phyloP scores from a whole-genome alignment of 768 basidiomycete genomes.

The Clitopilus passeckerianus region DNA sequence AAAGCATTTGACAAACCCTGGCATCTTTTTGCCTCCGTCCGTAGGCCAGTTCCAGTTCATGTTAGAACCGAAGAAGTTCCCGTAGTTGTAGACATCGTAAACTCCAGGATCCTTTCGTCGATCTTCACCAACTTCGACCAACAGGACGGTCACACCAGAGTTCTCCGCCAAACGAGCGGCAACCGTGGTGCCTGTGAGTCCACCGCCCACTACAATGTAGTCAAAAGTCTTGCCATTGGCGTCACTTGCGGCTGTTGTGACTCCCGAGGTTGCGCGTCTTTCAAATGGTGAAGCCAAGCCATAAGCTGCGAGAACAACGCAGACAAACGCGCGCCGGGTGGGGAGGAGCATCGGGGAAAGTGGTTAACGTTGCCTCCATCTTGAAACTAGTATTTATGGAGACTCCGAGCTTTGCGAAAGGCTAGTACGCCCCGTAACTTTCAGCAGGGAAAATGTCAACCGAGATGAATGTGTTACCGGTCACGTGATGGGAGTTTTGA shows the following conservation, averaged over 20 bases:
- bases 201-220: slow-evolving; percentile 42
- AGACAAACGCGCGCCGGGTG: neutral
- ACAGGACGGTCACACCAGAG: slow-evolving; percentile 32
- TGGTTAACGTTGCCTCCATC: neutral
- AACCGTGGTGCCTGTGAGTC: slow-evolving; percentile 43
- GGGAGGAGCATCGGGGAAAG: neutral
- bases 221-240: slow-evolving; percentile 34
- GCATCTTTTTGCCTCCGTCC: slow-evolving; percentile 32
- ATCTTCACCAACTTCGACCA: slow-evolving; percentile 50
- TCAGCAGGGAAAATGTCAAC: neutral
- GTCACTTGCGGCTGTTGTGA: slow-evolving; percentile 23
- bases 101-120: slow-evolving; percentile 25
- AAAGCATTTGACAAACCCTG: slow-evolving; percentile 25
- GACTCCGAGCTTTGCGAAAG: neutral
- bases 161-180: slow-evolving; percentile 44
- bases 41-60: slow-evolving; percentile 44
- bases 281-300: neutral
- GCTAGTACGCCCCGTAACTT: neutral
- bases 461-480: neutral
- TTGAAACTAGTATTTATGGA: neutral
- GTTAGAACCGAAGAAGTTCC: slow-evolving; percentile 32
- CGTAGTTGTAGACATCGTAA: slow-evolving; percentile 41
- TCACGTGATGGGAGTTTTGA: neutral
- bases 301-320: neutral
- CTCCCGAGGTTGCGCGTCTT: slow-evolving; percentile 23